A percentile compares a stretch with the other conserved stretches of the same genome.
These are phyloP conservation scores for Lodderomyces pseudojiufengensis DNA, from an alignment of 1,139 yeast genomes.

Conservation along the genomic window DNA sequence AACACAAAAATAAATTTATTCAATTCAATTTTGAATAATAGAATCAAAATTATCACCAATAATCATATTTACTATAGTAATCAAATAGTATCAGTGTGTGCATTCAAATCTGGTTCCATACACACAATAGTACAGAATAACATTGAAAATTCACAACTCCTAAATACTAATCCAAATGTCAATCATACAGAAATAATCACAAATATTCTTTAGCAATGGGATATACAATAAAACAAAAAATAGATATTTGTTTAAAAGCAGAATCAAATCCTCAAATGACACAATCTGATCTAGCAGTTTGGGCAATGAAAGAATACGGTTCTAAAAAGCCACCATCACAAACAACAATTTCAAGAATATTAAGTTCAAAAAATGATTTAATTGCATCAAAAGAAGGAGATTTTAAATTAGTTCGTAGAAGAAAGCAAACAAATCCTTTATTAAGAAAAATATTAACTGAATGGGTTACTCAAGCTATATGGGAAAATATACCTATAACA, in stretches of 20 bases:
- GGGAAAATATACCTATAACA: conserved; percentile 66
- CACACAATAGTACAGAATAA: no score
- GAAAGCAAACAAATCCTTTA: conserved; percentile 55
- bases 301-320: conserved; percentile 59
- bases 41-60: no score
- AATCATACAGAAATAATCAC: no score
- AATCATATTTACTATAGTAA: no score
- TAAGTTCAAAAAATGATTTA: conserved; percentile 55
- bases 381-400: conserved; percentile 59
- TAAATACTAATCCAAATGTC: no score
- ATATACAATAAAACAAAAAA: conserved; percentile 59
- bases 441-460: conserved; percentile 57
- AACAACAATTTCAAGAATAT: conserved; percentile 61
- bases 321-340: conserved; percentile 57
- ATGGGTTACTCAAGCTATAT: conserved; percentile 65
- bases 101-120: no score
- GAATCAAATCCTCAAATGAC: conserved; percentile 67
- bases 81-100: no score
- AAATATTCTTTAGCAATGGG: no score
- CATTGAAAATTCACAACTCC: no score
- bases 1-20: no score
- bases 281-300: conserved; percentile 59
- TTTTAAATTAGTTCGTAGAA: conserved; percentile 48
- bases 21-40: no score
- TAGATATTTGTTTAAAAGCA: conserved; percentile 63